These are phyloP conservation scores for Trametes pubescens DNA, from an alignment of 1,284 basidiomycete genomes.

Conservation along the genomic window DNA sequence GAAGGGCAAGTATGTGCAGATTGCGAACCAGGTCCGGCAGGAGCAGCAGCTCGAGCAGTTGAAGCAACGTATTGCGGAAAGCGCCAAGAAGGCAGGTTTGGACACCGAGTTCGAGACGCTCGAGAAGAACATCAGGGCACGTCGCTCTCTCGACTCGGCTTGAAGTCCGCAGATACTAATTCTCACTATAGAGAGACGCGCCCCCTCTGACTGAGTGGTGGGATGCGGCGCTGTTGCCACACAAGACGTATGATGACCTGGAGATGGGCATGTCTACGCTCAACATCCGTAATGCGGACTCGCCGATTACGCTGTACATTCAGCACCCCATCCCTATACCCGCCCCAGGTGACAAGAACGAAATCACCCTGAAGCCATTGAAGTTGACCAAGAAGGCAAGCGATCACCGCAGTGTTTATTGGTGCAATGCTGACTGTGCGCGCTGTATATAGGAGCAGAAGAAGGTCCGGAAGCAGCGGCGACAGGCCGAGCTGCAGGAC, in stretches of 20 bases:
- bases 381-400: conserved; percentile 88
- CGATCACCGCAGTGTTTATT: not conserved
- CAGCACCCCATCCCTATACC: conserved; percentile 98
- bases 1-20: conserved; percentile 89
- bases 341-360: conserved; percentile 87
- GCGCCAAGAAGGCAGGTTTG: conserved; percentile 91
- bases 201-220: conserved; percentile 98
- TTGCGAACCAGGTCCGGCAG: conserved; percentile 86
- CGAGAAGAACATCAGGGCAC: conserved; percentile 86
- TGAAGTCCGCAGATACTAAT: not conserved
- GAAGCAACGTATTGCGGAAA: conserved; percentile 93
- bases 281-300: conserved; percentile 70
- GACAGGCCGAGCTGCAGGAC: conserved; percentile 92
- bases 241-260: conserved; percentile 82
- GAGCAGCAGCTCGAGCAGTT: conserved; percentile 90
- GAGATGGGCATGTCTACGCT: conserved; percentile 61
- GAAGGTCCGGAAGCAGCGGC: conserved; percentile 92
- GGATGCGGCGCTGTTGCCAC: conserved; percentile 89
- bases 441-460: conserved; percentile 79
- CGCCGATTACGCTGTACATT: conserved; percentile 90
- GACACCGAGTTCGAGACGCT: conserved; percentile 91
- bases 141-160: conserved; percentile 29
- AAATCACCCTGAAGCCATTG: conserved; percentile 78
- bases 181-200: conserved; percentile 65
- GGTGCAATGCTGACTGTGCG: conserved; percentile 18